Evolutionary conservation across 1,139 yeast species (phyloP).

Genomic region (Saccharomyces hybrid): DNA sequence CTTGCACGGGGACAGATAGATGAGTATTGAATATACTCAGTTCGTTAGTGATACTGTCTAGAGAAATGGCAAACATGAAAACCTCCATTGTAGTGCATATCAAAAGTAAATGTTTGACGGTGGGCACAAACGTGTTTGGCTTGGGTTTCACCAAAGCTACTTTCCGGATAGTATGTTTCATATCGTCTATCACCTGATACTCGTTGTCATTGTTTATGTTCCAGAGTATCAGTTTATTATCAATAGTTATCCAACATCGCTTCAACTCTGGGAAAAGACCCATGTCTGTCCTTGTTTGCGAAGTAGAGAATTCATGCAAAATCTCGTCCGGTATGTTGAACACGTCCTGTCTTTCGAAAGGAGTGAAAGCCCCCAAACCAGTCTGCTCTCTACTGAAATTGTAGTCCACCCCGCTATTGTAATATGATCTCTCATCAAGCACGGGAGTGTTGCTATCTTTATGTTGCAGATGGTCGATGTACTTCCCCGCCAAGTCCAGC

Average conservation of each 20-base stretch:
- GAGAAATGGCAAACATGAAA: slow-evolving; percentile 67
- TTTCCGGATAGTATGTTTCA: slow-evolving; percentile 67
- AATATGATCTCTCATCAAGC: slow-evolving; percentile 36
- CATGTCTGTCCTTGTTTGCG: slow-evolving; percentile 64
- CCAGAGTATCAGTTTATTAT: slow-evolving; percentile 81
- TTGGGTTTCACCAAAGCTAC: slow-evolving; percentile 76
- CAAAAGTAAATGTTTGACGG: slow-evolving; percentile 63
- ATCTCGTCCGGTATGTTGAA: slow-evolving; percentile 77
- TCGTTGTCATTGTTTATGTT: slow-evolving; percentile 55
- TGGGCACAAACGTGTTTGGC: slow-evolving; percentile 68
- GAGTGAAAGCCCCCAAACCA: slow-evolving; percentile 48
- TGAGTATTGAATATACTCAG: slow-evolving; percentile 77
- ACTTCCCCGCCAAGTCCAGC: slow-evolving; percentile 36
- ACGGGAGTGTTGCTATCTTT: slow-evolving; percentile 37
- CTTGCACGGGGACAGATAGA: slow-evolving; percentile 71
- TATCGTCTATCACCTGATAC: slow-evolving; percentile 75
- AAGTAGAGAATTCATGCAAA: slow-evolving; percentile 59
- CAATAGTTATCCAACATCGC: slow-evolving; percentile 84
- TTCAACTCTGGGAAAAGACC: slow-evolving; percentile 79
- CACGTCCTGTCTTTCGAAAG: slow-evolving; percentile 66
- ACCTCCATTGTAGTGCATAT: slow-evolving; percentile 78
- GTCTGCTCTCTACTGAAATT: slow-evolving; percentile 35
- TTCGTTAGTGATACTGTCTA: slow-evolving; percentile 42
- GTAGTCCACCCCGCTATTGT: slow-evolving; percentile 37
- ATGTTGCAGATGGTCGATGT: slow-evolving; percentile 34